Evolutionary conservation across 306 rosid species (phyloP), one percentile per base, ranked within the genome.

Genomic region (Trifolium subterraneum): DNA sequence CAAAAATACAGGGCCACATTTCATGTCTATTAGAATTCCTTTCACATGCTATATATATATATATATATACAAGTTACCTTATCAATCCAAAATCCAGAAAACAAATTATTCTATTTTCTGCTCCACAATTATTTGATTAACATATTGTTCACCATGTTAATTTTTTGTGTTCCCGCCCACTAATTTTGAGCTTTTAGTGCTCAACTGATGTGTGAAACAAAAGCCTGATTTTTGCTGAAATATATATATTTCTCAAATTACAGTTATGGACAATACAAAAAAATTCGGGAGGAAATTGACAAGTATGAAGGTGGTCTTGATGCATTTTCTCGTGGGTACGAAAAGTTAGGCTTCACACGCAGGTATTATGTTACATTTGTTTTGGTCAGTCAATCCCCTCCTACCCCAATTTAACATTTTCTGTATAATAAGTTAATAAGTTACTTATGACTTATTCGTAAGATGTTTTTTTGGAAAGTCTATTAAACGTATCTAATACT

Each of bases 301-400:
- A 89, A 87, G 81, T 42, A 80, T 73, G 99, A 95, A 89, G 98
- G 99, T 72, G 98, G 98, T 73, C 79, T 95, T 77, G 99, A 95
- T 84, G 82, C 80, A 63, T 95, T 95, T 84, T 95, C 99, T 64
- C 96, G 98, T 70, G 98, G 97, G 79, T 95, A 92, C 72, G 98
- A 95, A 85, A 90, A 87, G 41, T 87, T 87, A 80, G 99, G 99
- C 60, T 95, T 95, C 88, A 78, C 77, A 18, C 88, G 93, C 88
- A 90, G 99, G 99, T 95, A 86, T 61, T 52, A 29, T 39, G 18
- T 68, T 59, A 68, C 51, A 12, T 73, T 71, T 61, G 9, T 2
- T 38, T 73, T 69, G 62, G 20, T 16, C 25, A 27, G 9, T 69
- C 65, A 47, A 36, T 54, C 54, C 47, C 27, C 12, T 23, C 35